A percentile compares a stretch with the other conserved stretches of the same genome.
These are phyloP conservation scores for Tricholoma flavovirens DNA, from an alignment of 768 basidiomycete genomes.

Conservation along the genomic window DNA sequence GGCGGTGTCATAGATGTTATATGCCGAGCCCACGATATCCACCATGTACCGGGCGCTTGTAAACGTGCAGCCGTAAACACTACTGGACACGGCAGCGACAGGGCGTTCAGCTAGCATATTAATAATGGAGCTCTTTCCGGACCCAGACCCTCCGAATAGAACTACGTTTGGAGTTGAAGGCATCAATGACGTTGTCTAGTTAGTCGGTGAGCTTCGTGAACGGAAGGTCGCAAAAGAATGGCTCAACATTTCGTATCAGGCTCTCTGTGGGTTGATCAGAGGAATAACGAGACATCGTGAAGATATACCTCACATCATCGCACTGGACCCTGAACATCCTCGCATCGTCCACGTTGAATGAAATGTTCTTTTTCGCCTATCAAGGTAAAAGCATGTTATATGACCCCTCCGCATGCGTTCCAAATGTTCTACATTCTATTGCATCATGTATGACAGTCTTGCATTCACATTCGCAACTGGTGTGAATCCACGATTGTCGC, in stretches of 20 bases:
- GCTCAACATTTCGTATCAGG: background rate
- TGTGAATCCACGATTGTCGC: too few relatives aligned
- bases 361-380: background rate
- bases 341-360: background rate
- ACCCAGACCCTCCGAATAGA: slow-evolving; percentile 37
- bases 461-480: too few relatives aligned
- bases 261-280: background rate
- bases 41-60: slow-evolving; percentile 19
- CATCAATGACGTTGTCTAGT: background rate
- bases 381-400: too few relatives aligned
- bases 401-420: too few relatives aligned
- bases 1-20: slow-evolving; percentile 31
- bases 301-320: background rate
- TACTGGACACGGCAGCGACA: slow-evolving; percentile 25
- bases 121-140: slow-evolving; percentile 36
- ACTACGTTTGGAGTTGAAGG: slow-evolving; percentile 22
- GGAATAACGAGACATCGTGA: background rate
- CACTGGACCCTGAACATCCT: background rate
- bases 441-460: too few relatives aligned
- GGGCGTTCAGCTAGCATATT: slow-evolving; percentile 31
- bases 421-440: too few relatives aligned
- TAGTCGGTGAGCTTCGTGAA: background rate
- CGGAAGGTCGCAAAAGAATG: background rate
- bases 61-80: slow-evolving; percentile 31
- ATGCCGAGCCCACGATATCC: slow-evolving; percentile 16